Evolutionary conservation across 768 basidiomycete genomes (phyloP).

Genomic region (Dacryopinax primogenitus): DNA sequence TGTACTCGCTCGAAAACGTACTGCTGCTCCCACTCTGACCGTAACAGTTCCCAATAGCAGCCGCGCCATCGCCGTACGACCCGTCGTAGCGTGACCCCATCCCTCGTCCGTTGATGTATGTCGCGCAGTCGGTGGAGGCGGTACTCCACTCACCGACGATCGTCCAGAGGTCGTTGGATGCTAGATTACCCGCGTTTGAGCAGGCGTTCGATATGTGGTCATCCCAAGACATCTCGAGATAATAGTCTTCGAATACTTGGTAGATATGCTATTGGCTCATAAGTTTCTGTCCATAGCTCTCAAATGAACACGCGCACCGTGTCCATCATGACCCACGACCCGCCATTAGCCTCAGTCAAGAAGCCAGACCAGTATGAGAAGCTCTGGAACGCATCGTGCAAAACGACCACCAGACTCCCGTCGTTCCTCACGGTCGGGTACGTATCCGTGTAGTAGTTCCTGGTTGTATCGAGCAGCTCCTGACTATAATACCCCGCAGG

Average conservation of each 20-base stretch:
- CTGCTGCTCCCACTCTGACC: conserved; percentile 51
- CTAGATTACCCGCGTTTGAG: conserved; percentile 32
- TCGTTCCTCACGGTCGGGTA: conserved; percentile 42
- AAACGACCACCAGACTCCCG: conserved; percentile 48
- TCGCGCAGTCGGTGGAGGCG: conserved; percentile 59
- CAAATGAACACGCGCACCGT: conserved; percentile 6
- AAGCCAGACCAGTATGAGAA: conserved; percentile 58
- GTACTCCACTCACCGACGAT: conserved; percentile 82
- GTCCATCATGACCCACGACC: conserved; percentile 48
- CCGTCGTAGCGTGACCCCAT: conserved; percentile 58
- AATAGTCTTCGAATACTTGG: conserved; percentile 25
- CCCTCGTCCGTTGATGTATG: conserved; percentile 73
- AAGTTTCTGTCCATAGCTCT: background rate
- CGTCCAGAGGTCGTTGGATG: conserved; percentile 61
- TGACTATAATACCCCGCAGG: conserved; percentile 44
- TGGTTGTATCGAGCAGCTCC: conserved; percentile 33
- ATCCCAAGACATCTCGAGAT: conserved; percentile 32
- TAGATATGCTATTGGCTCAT: conserved; percentile 9
- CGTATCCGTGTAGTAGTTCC: conserved; percentile 52
- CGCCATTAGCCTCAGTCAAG: conserved; percentile 39
- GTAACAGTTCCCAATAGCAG: conserved; percentile 56
- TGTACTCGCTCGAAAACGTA: conserved; percentile 51
- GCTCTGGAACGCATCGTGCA: conserved; percentile 71
- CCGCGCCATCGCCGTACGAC: conserved; percentile 43
- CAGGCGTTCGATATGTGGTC: conserved; percentile 56